phyloP scores from a whole-genome alignment of 352 stramenopile genomes.

The Phytophthora vignae region DNA sequence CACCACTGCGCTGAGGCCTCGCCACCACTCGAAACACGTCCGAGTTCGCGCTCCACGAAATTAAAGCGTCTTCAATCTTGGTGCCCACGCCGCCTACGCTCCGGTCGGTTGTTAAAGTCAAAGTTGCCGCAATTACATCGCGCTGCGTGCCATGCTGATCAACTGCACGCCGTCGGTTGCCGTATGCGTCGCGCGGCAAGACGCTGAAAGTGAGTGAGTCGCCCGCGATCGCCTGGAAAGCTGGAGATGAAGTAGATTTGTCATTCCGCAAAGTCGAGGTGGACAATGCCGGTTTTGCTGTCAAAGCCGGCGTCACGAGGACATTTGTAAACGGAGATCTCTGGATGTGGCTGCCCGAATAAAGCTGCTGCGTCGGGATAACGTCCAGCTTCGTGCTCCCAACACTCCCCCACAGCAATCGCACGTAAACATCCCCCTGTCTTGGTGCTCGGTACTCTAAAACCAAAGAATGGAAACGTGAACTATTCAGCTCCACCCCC shows the following conservation, averaged over 20 bases:
- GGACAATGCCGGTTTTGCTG: constrained; percentile 27
- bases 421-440: constrained; percentile 44
- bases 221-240: constrained; percentile 37
- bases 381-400: constrained; percentile 47
- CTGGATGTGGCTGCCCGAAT: constrained; percentile 56
- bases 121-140: constrained; percentile 45
- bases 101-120: constrained; percentile 51
- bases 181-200: constrained; percentile 53
- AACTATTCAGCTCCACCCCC: constrained; percentile 43
- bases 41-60: constrained; percentile 32
- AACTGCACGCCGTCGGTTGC: constrained; percentile 45
- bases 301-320: constrained; percentile 39
- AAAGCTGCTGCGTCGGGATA: constrained; percentile 53
- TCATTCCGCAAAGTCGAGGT: constrained; percentile 25
- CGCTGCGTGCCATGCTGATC: constrained; percentile 19
- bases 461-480: constrained; percentile 54
- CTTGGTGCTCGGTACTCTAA: constrained; percentile 70
- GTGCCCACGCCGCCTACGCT: constrained; percentile 61
- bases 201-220: constrained; percentile 47
- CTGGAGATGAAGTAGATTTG: constrained; percentile 9
- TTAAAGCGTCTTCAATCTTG: constrained; percentile 43
- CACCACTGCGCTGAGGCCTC: constrained; percentile 51
- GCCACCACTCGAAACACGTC: constrained; percentile 39
- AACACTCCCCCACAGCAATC: constrained; percentile 55
- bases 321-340: constrained; percentile 62